These are phyloP conservation scores for Gliomastix tumulicola DNA, from an alignment of 2,329 filamentous ascomycete species.

Conservation along the genomic window DNA sequence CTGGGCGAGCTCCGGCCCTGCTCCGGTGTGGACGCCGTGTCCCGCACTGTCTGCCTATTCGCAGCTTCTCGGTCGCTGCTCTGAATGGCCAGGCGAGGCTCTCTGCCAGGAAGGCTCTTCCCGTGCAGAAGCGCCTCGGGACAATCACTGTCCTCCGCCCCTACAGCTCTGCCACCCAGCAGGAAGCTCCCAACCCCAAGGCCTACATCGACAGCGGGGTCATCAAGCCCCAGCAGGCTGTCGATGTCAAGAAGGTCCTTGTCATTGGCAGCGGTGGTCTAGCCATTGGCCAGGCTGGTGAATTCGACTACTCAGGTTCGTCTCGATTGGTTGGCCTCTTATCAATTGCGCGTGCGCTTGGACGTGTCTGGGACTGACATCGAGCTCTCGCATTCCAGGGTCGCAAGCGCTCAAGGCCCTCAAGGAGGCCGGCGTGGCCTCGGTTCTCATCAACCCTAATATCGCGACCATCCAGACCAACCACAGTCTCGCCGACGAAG, in stretches of 20 bases:
- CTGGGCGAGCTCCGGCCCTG: slow-evolving; percentile 50
- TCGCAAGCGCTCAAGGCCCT: slow-evolving; percentile 95
- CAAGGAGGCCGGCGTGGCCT: slow-evolving; percentile 87
- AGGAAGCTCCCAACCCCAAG: slow-evolving; percentile 73
- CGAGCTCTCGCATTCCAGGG: slow-evolving; percentile 42
- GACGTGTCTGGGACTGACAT: slow-evolving; percentile 3
- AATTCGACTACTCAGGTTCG: slow-evolving; percentile 97
- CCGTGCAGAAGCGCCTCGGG: slow-evolving; percentile 34
- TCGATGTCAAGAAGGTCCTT: slow-evolving; percentile 93
- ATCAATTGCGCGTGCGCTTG: slow-evolving; percentile 4
- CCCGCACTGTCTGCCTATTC: slow-evolving; percentile 33
- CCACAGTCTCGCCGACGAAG: slow-evolving; percentile 90
- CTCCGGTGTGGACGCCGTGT: slow-evolving; percentile 48
- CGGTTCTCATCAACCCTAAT: slow-evolving; percentile 94
- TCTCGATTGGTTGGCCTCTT: slow-evolving; percentile 11
- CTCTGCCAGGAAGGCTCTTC: slow-evolving; percentile 17
- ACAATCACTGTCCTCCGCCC: slow-evolving; percentile 34
- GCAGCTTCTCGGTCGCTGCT: slow-evolving; percentile 33
- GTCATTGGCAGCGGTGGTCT: slow-evolving; percentile 94
- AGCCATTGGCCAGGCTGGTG: slow-evolving; percentile 93
- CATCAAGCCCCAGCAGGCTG: slow-evolving; percentile 69
- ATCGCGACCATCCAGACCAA: slow-evolving; percentile 98
- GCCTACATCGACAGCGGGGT: slow-evolving; percentile 86
- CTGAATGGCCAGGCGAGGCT: slow-evolving; percentile 14
- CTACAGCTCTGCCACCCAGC: slow-evolving; percentile 37